Percentiles rank a stretch among this genome's conserved stretches.
Conservation (phyloP, 768 basidiomycete genomes). For the Panellus pusillus region DNA sequence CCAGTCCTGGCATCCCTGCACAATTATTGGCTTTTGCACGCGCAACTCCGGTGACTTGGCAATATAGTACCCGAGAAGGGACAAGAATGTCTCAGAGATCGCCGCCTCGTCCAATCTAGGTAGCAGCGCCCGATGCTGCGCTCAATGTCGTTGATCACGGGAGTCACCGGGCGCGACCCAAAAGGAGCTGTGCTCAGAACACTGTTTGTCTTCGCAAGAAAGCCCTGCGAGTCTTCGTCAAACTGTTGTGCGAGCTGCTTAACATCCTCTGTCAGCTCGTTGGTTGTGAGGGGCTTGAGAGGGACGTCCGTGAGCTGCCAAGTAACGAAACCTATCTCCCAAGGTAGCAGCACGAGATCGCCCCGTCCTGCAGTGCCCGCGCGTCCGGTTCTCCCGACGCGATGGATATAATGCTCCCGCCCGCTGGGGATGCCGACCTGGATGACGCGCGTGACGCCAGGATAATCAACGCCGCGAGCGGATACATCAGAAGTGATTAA, state of each 20-base stretch:
- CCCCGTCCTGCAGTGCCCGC: constrained; percentile 64
- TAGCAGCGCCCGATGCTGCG: constrained; percentile 31
- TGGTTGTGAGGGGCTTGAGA: constrained; percentile 56
- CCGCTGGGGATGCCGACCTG: constrained; percentile 81
- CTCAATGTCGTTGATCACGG: constrained; percentile 30
- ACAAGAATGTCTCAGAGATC: constrained; percentile 61
- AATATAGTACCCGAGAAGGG: constrained; percentile 73
- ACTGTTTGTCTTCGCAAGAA: constrained; percentile 28
- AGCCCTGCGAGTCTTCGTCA: constrained; percentile 42
- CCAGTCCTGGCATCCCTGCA: constrained; percentile 66
- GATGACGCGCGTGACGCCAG: constrained; percentile 84
- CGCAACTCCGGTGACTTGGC: constrained; percentile 50
- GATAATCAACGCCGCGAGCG: constrained; percentile 88
- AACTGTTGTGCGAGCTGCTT: constrained; percentile 43
- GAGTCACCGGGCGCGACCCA: constrained; percentile 19
- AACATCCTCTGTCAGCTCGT: constrained; percentile 48
- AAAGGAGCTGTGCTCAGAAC: constrained; percentile 4
- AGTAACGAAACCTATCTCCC: constrained; percentile 70
- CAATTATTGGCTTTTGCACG: constrained; percentile 39
- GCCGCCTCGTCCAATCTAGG: constrained; percentile 46
- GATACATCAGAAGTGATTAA: constrained; percentile 88
- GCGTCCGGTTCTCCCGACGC: constrained; percentile 84
- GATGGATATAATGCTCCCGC: constrained; percentile 78
- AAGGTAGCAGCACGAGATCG: constrained; percentile 78
- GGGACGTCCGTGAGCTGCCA: constrained; percentile 67